Evolutionary conservation across 257 asterid species (phyloP).

Genomic region (Nicotiana otophora): DNA sequence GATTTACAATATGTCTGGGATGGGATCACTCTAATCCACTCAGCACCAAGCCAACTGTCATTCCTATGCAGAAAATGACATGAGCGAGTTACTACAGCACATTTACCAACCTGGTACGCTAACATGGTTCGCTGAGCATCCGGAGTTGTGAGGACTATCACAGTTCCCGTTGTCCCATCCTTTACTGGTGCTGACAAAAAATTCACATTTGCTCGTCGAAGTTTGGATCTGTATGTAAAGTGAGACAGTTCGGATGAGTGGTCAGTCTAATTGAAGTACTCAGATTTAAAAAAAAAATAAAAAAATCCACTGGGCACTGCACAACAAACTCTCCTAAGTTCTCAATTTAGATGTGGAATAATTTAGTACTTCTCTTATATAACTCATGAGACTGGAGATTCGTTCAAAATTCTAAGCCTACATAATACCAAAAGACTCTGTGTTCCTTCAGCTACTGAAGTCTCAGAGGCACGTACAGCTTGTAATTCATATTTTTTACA

Average conservation of each 20-base stretch:
- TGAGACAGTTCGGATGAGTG: not conserved
- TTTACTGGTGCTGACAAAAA: slow-evolving; percentile 79
- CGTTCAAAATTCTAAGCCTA: not conserved
- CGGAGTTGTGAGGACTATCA: slow-evolving; percentile 86
- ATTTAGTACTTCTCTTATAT: not conserved
- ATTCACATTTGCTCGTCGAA: slow-evolving; percentile 81
- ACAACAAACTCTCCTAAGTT: not conserved
- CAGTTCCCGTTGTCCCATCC: slow-evolving; percentile 96
- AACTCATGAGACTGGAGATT: not conserved
- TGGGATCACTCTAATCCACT: not conserved
- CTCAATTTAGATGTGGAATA: not conserved
- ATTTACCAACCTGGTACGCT: slow-evolving; percentile 68
- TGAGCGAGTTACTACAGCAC: not conserved
- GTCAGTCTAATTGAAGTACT: not conserved
- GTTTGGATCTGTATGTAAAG: slow-evolving; percentile 59
- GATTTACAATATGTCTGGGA: not conserved
- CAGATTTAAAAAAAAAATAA: not conserved
- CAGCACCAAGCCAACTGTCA: not conserved
- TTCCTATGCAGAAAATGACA: not conserved
- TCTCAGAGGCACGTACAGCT: not conserved
- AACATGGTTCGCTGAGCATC: slow-evolving; percentile 99
- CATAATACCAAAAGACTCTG: not conserved
- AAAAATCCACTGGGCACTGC: not conserved
- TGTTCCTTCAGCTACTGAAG: not conserved
- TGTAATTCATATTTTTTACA: not conserved